A percentile compares a stretch with the other conserved stretches of the same genome.
Conservation (phyloP, 257 asterid genomes). For the Penstemon eatonii region DNA sequence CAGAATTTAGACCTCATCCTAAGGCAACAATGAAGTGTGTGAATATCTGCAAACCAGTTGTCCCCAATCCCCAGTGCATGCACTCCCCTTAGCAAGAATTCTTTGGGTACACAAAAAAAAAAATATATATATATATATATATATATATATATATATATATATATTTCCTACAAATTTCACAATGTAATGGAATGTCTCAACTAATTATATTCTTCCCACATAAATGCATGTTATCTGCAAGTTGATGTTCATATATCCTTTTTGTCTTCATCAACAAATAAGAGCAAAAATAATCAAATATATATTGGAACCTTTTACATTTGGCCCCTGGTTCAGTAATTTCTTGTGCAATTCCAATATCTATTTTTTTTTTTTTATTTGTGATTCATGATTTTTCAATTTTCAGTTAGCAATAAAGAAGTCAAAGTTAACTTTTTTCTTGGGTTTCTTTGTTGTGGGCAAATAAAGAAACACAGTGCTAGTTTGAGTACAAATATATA, state of each 20-base stretch:
- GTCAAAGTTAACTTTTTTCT: too few species aligned
- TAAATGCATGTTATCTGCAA: background rate
- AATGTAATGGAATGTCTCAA: background rate
- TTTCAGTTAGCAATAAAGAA: too few species aligned
- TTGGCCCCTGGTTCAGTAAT: too few species aligned
- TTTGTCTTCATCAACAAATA: background rate
- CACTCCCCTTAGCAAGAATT: background rate
- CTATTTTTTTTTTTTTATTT: background rate
- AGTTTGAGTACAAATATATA: background rate
- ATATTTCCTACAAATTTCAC: background rate
- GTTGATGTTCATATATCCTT: too few species aligned
- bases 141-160: too few species aligned
- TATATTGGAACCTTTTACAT: too few species aligned
- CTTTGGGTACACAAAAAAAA: background rate
- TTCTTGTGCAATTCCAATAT: background rate
- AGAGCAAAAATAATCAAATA: too few species aligned
- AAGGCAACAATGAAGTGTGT: background rate
- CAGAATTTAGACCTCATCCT: background rate
- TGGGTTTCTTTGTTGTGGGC: too few species aligned
- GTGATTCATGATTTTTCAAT: too few species aligned
- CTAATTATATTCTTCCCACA: background rate
- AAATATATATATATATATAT: too few species aligned
- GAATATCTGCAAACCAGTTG: slow-evolving; percentile 9
- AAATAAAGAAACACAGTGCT: too few species aligned
- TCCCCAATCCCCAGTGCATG: slow-evolving; percentile 8